Conservation (phyloP, 1,284 basidiomycete species). For the Sphaerobolus stellatus region DNA sequence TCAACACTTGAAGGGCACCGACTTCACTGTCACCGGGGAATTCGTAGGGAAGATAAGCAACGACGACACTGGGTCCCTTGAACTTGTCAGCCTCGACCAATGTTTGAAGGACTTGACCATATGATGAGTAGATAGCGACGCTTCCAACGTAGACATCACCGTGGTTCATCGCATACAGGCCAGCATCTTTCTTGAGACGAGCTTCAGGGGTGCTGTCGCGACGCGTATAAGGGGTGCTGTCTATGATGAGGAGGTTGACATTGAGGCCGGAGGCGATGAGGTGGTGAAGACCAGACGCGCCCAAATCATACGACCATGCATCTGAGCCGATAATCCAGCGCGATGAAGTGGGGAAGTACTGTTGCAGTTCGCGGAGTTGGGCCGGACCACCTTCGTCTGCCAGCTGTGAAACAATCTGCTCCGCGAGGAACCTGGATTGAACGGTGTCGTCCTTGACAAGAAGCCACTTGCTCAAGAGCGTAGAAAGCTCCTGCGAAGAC, state of each 20-base stretch:
- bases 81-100: slow-evolving; percentile 90
- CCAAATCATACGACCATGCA: slow-evolving; percentile 96
- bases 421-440: slow-evolving; percentile 61
- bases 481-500: slow-evolving; percentile 55
- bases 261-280: slow-evolving; percentile 88
- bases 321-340: slow-evolving; percentile 98
- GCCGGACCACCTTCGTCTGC: slow-evolving; percentile 36
- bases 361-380: slow-evolving; percentile 49
- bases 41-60: slow-evolving; percentile 91
- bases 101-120: slow-evolving; percentile 91
- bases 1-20: slow-evolving; percentile 84
- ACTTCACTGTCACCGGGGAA: slow-evolving; percentile 33
- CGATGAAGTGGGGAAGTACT: slow-evolving; percentile 65
- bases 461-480: slow-evolving; percentile 73
- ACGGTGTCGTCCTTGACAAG: slow-evolving; percentile 60
- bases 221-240: slow-evolving; percentile 85
- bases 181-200: slow-evolving; percentile 88
- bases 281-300: slow-evolving; percentile 95
- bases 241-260: slow-evolving; percentile 94
- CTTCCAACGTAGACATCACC: slow-evolving; percentile 96
- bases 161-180: slow-evolving; percentile 98
- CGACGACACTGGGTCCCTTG: slow-evolving; percentile 87
- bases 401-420: slow-evolving; percentile 57
- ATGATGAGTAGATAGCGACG: slow-evolving; percentile 94
- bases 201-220: slow-evolving; percentile 70